Percentiles rank a stretch among this genome's conserved stretches.
Evolutionary conservation across 139 green algal species (phyloP).

Genomic region (Coelastrella sp.): DNA sequence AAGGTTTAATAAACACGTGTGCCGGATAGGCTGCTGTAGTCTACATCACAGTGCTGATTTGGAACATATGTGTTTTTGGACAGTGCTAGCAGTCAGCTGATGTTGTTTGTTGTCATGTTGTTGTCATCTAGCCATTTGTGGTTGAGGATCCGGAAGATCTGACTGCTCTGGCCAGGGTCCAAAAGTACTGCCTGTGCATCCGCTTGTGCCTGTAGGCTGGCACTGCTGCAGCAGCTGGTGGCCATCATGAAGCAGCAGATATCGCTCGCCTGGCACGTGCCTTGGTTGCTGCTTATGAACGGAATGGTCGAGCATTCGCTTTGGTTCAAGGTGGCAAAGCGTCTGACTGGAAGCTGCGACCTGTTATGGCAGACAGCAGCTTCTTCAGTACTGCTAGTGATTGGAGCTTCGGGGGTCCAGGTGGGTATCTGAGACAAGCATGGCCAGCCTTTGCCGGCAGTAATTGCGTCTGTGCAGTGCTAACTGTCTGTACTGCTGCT

Average conservation of each 20-base stretch:
- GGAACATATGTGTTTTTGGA: too few species aligned
- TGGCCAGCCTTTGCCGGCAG: too few species aligned
- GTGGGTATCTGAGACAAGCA: neutral
- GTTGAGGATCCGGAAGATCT: too few species aligned
- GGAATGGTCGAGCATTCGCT: slow-evolving; percentile 8
- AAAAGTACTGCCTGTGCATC: too few species aligned
- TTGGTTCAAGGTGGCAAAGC: neutral
- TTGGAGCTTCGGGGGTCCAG: slow-evolving; percentile 44
- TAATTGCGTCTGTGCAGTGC: too few species aligned
- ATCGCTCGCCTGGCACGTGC: slow-evolving; percentile 39
- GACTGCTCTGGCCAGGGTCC: too few species aligned
- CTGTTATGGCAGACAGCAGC: slow-evolving; percentile 38
- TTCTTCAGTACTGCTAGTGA: slow-evolving; percentile 39
- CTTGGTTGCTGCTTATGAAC: slow-evolving; percentile 39
- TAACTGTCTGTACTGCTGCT: too few species aligned
- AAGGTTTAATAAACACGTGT: too few species aligned
- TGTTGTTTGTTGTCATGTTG: neutral
- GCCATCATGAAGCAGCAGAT: slow-evolving; percentile 21
- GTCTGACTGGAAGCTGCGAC: slow-evolving; percentile 31
- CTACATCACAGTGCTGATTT: too few species aligned
- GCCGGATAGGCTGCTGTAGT: too few species aligned
- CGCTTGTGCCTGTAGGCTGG: neutral
- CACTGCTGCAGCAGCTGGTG: slow-evolving; percentile 1
- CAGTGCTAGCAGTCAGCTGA: too few species aligned
- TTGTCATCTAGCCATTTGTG: too few species aligned